Evolutionary conservation across 768 basidiomycete species (phyloP), one percentile per base, ranked within the genome.

Genomic region (Leccinum longicurvipes): DNA sequence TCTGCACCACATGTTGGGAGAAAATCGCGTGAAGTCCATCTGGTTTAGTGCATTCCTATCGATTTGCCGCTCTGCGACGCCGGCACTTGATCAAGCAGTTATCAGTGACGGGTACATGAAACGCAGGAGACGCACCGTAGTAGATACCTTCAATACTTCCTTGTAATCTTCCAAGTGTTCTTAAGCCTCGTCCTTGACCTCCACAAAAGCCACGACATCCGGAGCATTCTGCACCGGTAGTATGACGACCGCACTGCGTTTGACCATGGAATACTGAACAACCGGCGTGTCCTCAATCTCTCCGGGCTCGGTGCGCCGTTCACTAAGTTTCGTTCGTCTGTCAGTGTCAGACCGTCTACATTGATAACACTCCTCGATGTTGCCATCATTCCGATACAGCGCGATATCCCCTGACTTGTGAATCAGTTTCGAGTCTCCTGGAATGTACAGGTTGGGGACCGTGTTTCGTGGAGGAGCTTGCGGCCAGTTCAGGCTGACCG

Each of bases 301-400:
- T 14, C 68, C 67, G 15, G 67, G 66, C 44, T 72, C 71, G n/a
- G 73, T 66, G 24, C 72, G 68, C 27, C 63, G 67, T 25, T 70
- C 71, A 6, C 68, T 65, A 54, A 72, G 61, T 55, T 72, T 72
- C 53, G 73, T 64, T 39, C 73, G 71, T 31, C 70, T 62, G 63
- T 72, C 72, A 15, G 61, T 60, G n/a, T n/a, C n/a, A n/a, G n/a
- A n/a, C 25, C 72, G 70, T 36, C 71, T 70, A 41, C 67, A 64
- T 50, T 68, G 70, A n/a, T n/a, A n/a, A n/a, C n/a, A n/a, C n/a
- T n/a, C n/a, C 36, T 67, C 65, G 29, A 72, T 57, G n/a, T 67
- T 60, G 21, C 71, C 71, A 34, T 68, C 68, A 1, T 57, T 34
- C 17, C 58, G 65, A 53, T 67, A 72, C 29, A 65, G 32, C 1